Percentiles rank a stretch among this genome's conserved stretches.
These are phyloP conservation scores for Aureobasidium sp. DNA, from an alignment of 2,329 filamentous ascomycete species.

Conservation along the genomic window DNA sequence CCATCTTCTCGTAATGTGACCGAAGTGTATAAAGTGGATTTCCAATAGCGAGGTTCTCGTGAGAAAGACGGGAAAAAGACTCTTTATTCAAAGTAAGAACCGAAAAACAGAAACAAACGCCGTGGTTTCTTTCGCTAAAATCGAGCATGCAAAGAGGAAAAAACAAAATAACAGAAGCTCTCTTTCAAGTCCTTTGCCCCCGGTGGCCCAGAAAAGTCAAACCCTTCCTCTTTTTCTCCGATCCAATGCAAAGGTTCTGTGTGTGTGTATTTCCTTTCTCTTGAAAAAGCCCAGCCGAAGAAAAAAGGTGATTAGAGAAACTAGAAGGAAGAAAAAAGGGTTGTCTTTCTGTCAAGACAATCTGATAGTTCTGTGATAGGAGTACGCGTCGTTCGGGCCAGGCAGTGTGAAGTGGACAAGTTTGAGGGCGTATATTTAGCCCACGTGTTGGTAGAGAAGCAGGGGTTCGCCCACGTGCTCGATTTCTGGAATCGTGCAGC, in stretches of 20 bases:
- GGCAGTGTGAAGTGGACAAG: not conserved
- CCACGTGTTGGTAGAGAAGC: conserved; percentile 64
- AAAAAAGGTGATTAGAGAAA: conserved; percentile 6
- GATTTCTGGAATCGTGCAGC: conserved; percentile 98
- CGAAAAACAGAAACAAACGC: not conserved
- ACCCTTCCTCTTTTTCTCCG: not conserved
- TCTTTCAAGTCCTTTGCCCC: not conserved
- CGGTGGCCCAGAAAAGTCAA: not conserved
- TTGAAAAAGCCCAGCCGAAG: conserved; percentile 5
- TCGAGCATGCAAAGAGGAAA: conserved; percentile 5
- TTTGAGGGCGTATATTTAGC: conserved; percentile 11
- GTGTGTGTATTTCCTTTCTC: conserved; percentile 11
- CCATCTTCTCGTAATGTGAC: too few species aligned
- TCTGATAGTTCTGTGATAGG: not conserved
- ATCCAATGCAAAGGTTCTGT: conserved; percentile 12
- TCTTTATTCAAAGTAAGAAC: not conserved
- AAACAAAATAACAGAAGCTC: not conserved
- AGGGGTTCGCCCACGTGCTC: conserved; percentile 96
- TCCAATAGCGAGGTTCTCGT: too few species aligned
- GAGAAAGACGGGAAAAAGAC: not conserved
- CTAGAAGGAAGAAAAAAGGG: not conserved
- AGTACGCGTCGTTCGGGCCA: not conserved
- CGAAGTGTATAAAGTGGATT: too few species aligned
- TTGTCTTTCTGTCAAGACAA: not conserved
- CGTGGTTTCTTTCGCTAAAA: conserved; percentile 14